Evolutionary conservation across 1,284 basidiomycete genomes (phyloP), one percentile per base, ranked within the genome.

Genomic region (Puccinia coronata): DNA sequence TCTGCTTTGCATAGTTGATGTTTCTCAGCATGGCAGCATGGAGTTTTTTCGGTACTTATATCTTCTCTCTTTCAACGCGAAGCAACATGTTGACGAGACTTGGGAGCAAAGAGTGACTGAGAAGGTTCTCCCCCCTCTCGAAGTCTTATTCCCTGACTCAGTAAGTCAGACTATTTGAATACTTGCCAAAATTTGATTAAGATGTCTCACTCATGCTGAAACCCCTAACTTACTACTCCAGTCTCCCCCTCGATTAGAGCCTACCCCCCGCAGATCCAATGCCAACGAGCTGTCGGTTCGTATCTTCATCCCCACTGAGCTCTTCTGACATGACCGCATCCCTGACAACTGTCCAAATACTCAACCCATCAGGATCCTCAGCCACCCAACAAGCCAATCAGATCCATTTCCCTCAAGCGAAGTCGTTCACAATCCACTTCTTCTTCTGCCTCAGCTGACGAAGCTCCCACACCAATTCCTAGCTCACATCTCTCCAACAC

Each of bases 71-170:
- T 41, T 69, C 36, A 12, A 14, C 3, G 2, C n/a, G 11, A 25
- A 69, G 65, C 65, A 69, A 69, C n/a, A 43, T 49, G 65, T 69
- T n/a, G 65, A 69, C 25, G 65, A 69, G 47, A 43, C 65, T 43
- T 69, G 65, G 65, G 23, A 69, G 39, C 41, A n/a, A 25, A 43
- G 34, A 69, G 65, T n/a, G 25, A n/a, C 23, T 9, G 65, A 43
- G 28, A 49, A 49, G 16, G n/a, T 69, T 49, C 36, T 69, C 28
- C 65, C 65, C 23, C n/a, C 36, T 49, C 65, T 69, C 14, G 65
- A 69, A n/a, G 36, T 41, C 14, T 59, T 59, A 59, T 59, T 59
- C 18, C 57, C 57, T 59, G 57, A 59, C 28, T 59, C 57, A 34
- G 28, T 59, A 34, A 59, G 57, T 59, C 57, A 59, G 28, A 34